These are phyloP conservation scores for Penium margaritaceum DNA, from an alignment of 139 green algal genomes.

Conservation along the genomic window DNA sequence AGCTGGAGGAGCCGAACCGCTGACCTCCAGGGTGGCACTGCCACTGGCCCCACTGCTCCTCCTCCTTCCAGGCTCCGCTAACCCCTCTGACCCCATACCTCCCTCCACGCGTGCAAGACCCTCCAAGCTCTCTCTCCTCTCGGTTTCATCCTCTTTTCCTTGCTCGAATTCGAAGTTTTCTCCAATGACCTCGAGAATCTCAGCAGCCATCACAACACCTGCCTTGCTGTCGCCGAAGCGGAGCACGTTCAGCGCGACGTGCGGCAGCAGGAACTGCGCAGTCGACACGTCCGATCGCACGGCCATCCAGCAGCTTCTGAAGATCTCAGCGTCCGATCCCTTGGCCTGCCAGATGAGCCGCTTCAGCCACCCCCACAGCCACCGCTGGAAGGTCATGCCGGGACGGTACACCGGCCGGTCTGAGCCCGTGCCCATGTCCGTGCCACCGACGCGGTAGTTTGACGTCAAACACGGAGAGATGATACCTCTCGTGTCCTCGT, in stretches of 20 bases:
- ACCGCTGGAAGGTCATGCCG: conserved; percentile 32
- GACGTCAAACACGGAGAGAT: conserved; percentile 47
- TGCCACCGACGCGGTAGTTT: no score
- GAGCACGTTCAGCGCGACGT: conserved; percentile 64
- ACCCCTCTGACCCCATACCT: no score
- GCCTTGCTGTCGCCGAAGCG: conserved; percentile 41
- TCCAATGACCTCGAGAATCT: conserved; percentile 54
- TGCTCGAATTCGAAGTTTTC: no score
- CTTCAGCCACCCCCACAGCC: conserved; percentile 52
- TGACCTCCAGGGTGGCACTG: no score
- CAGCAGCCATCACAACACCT: conserved; percentile 25
- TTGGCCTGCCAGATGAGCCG: conserved; percentile 21
- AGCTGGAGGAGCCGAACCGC: no score
- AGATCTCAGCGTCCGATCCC: conserved; percentile 14
- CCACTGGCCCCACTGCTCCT: no score
- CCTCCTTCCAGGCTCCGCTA: conserved; percentile 1
- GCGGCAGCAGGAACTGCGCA: conserved; percentile 76
- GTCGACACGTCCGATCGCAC: conserved; percentile 66
- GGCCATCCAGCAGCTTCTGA: conserved; percentile 55
- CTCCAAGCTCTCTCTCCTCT: no score
- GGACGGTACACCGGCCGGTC: conserved; percentile 30
- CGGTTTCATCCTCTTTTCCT: no score
- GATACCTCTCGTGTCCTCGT: background rate
- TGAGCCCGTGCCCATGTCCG: no score
- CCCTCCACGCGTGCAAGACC: no score